Evolutionary conservation across 768 basidiomycete species (phyloP).

Genomic region (Butyriboletus loyo): DNA sequence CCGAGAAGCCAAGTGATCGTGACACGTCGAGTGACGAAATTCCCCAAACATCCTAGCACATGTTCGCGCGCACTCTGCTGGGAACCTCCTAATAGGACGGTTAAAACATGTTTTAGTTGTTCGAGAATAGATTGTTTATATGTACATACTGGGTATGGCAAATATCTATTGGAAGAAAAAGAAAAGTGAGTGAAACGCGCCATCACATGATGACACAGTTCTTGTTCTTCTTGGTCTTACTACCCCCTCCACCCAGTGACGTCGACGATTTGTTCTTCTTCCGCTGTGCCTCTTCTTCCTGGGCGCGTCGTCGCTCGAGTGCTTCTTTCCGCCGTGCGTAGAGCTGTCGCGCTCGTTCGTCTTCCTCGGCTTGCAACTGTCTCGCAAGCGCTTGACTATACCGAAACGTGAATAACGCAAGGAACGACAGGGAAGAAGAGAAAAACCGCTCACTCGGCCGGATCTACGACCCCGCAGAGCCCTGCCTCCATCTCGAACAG

Average conservation of each 20-base stretch:
- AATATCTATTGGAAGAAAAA: background rate
- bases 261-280: constrained; percentile 22
- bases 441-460: constrained; percentile 64
- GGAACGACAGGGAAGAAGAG: background rate
- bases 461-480: constrained; percentile 40
- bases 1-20: too few species aligned
- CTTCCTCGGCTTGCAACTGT: constrained; percentile 80
- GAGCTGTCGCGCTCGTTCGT: constrained; percentile 46
- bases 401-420: background rate
- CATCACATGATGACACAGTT: constrained; percentile 45
- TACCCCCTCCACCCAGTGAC: constrained; percentile 20
- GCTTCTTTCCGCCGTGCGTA: constrained; percentile 33
- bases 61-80: too few species aligned
- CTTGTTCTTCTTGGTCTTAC: constrained; percentile 39
- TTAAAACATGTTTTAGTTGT: too few species aligned
- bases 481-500: constrained; percentile 46
- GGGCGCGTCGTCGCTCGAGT: constrained; percentile 16
- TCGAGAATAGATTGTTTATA: too few species aligned
- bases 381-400: constrained; percentile 64
- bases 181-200: too few species aligned
- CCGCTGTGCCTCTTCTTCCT: constrained; percentile 19
- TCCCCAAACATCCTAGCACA: too few species aligned
- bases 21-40: too few species aligned
- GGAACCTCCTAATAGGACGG: too few species aligned
- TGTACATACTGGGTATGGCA: background rate